A percentile compares a stretch with the other conserved stretches of the same genome.
Conservation (phyloP, 1,284 basidiomycete genomes). For the Pholiota adiposa region DNA sequence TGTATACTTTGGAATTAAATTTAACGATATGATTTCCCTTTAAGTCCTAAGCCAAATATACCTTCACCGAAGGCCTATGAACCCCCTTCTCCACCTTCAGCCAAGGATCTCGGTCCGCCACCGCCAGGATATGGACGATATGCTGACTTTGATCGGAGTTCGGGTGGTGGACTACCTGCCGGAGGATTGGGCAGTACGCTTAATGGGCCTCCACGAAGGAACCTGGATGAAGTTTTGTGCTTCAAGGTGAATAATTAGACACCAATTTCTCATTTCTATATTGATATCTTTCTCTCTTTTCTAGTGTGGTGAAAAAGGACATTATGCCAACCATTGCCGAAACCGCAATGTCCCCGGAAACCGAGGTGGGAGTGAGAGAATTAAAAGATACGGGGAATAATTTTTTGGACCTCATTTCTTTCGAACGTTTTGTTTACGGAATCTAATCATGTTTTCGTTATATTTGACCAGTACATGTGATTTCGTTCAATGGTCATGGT, state of each 20-base stretch:
- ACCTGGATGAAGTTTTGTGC: conserved; percentile 86
- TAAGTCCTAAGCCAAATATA: conserved; percentile 74
- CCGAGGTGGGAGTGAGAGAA: conserved; percentile 68
- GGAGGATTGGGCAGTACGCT: conserved; percentile 27
- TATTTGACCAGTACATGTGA: no score
- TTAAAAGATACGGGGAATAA: conserved; percentile 42
- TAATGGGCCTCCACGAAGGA: conserved; percentile 60
- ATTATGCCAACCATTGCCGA: conserved; percentile 94
- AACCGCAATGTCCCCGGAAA: conserved; percentile 85
- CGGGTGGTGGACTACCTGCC: conserved; percentile 38
- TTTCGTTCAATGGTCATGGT: no score
- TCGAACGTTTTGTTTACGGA: background rate
- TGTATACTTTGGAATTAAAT: conserved; percentile 26
- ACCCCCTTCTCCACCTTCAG: conserved; percentile 75
- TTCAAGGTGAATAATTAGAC: conserved; percentile 71
- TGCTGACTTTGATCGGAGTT: conserved; percentile 74
- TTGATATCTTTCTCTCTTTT: conserved; percentile 13
- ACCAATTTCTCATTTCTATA: background rate
- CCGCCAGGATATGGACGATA: conserved; percentile 90
- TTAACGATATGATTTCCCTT: conserved; percentile 14
- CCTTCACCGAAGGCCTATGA: conserved; percentile 81
- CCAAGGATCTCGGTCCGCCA: conserved; percentile 86
- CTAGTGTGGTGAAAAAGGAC: conserved; percentile 88
- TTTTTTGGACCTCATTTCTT: background rate
- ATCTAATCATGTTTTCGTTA: no score